Evolutionary conservation across 768 basidiomycete genomes (phyloP), one percentile per base, ranked within the genome.

Genomic region (Fomitopsis pulvina): DNA sequence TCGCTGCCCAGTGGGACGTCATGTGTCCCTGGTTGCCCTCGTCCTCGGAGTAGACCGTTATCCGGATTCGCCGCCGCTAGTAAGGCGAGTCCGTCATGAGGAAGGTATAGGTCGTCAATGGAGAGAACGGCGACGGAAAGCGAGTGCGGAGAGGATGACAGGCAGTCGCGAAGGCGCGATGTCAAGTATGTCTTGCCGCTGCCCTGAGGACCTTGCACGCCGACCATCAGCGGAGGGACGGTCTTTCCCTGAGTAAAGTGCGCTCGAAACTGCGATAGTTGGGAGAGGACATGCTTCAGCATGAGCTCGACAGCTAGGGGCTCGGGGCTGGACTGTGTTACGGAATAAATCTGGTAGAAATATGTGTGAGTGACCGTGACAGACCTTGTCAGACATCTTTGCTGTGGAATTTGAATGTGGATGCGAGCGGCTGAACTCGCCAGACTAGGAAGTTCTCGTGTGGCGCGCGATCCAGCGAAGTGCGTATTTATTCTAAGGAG

Each of bases 1-100:
- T 70, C 53, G 1, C 71, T 53, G 9, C 87, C 90, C 11, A 96
- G 77, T 1, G 65, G 59, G 26, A 89, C 64, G 61, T 97, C 94
- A 62, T 97, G 93, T 7, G 93, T 97, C 1, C 94, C 93, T 0
- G 93, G 93, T 57, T 85, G 90, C 0, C 93, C 93, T n/a, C 93
- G 80, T 9, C 94, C 93, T 5, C 74, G 71, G 62, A 92, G 75
- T 2, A 97, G 71, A 21, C 62, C 57, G 60, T 95, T 94, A 3
- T 66, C 58, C 0, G 84, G 78, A 55, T 85, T 57, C 2, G 70
- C 59, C 0, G 53, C 44, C 7, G 89, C 81, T 18, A 95, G 73
- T 0, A 66, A 64, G 2, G 68, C 64, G 30, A 94, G 76, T 0
- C 63, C 75, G 1, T 71, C 69, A 57, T 92, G 85, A 0, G 88